phyloP scores from a whole-genome alignment of 2,329 filamentous ascomycete genomes.

The Fusarium begoniae region DNA sequence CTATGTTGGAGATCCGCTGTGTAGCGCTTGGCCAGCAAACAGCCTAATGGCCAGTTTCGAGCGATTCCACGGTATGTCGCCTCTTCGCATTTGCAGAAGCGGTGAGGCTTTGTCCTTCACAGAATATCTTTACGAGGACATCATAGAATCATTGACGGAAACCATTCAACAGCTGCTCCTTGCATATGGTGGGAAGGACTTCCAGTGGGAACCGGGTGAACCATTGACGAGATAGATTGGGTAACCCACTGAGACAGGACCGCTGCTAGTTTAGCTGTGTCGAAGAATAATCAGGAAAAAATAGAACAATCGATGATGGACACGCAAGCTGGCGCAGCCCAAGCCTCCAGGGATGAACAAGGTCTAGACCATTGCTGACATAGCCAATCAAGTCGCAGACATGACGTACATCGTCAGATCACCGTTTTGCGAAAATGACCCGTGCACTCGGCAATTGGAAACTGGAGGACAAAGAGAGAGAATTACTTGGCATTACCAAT shows the following conservation, averaged over 20 bases:
- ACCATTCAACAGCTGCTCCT: neutral
- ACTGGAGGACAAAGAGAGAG: neutral
- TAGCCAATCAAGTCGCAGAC: neutral
- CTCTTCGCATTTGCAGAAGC: neutral
- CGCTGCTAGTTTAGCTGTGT: rapidly evolving
- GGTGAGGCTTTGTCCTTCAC: neutral
- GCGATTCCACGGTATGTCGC: rapidly evolving
- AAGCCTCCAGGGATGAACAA: neutral
- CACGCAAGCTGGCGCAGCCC: neutral
- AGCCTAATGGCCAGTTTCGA: rapidly evolving
- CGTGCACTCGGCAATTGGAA: neutral
- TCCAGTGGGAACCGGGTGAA: rapidly evolving
- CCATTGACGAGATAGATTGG: no score
- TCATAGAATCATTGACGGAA: neutral
- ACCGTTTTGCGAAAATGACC: neutral
- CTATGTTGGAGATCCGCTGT: rapidly evolving
- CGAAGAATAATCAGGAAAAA: neutral
- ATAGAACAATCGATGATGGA: neutral
- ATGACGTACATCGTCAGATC: neutral
- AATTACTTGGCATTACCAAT: rapidly evolving
- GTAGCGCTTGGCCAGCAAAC: rapidly evolving
- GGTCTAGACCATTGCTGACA: neutral
- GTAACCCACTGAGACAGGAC: rapidly evolving
- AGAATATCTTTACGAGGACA: rapidly evolving
- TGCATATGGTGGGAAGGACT: neutral